Percentiles rank a stretch among this genome's conserved stretches.
These are phyloP conservation scores for Inga leiocalycina DNA, from an alignment of 306 rosid species.

Conservation along the genomic window DNA sequence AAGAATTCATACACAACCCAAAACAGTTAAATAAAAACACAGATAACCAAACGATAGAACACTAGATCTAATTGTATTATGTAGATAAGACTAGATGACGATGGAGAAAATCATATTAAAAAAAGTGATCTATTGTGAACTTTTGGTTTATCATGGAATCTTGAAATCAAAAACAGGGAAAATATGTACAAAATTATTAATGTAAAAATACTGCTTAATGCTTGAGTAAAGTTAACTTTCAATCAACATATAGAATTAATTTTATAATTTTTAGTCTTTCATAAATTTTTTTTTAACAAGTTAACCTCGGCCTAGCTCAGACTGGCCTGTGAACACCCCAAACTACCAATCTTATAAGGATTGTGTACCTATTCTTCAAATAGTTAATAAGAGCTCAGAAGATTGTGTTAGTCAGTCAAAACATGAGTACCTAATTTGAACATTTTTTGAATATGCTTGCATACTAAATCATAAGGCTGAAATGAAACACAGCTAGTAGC, in stretches of 20 bases:
- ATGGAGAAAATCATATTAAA: not conserved
- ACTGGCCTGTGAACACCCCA: too few relatives aligned
- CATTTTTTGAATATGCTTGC: not conserved
- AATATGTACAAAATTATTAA: not conserved
- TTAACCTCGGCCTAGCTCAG: too few relatives aligned
- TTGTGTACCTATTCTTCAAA: too few relatives aligned
- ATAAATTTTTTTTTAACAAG: too few relatives aligned
- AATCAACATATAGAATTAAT: not conserved
- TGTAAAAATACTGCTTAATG: not conserved
- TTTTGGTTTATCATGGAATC: not conserved
- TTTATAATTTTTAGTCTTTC: too few relatives aligned
- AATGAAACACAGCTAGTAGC: not conserved
- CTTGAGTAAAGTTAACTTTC: not conserved
- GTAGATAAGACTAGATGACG: not conserved
- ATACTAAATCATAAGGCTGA: not conserved
- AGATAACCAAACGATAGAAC: not conserved
- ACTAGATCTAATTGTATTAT: not conserved
- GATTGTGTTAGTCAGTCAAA: not conserved
- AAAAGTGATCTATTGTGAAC: not conserved
- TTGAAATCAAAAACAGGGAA: not conserved
- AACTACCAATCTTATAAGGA: too few relatives aligned
- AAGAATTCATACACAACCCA: slow-evolving; percentile 6
- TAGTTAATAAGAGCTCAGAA: not conserved
- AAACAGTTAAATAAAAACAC: not conserved
- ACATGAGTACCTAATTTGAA: not conserved